Base-by-base conservation (phyloP, 306 rosid genomes). In the Begonia fuchsioides region DNA sequence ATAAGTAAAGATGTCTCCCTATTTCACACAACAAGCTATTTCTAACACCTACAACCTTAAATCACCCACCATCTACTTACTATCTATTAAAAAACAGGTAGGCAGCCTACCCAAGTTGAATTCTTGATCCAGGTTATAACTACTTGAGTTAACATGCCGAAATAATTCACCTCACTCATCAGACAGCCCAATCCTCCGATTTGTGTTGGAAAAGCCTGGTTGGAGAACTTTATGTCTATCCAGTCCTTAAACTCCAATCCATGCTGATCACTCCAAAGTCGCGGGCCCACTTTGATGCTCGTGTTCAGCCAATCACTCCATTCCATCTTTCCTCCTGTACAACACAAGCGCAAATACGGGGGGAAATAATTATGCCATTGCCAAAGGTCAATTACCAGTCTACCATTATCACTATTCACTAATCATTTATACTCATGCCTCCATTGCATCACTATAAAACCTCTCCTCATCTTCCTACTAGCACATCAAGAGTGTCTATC, bases 321-420 rank as follows among this genome's bases (percentile, higher is more conserved):
- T 55, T 49, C 40, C 75, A 81, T 26, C 79, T 73, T 74, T 72
- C 87, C 87, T 83, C 98, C 96, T 85, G 98, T 90, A 79, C 94
- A 90, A 79, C 98, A 92, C 96, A 92, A 92, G 96, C 86, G 87
- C 94, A 92, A 92, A 92, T 92, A 82, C 87, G 96, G 98, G 80
- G 35, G 93, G 86, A 79, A 90, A 85, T 82, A 93, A 77, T 85
- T 92, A 92, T 92, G 83, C 95, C 96, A 92, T 72, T 70, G 64
- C 82, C 84, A 85, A 85, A 85, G 74, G 73, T 80, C 80, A 67
- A 92, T 85, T 81, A 79, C 80, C 81, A 81, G 35, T 26, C 85
- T 90, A 85, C 69, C 73, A 85, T 20, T 81, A 88, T 73, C 80
- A 83, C 76, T 64, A 63, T 78, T 67, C 35, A 26, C 35, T 26